Conservation (phyloP, 805 yeast genomes). For the Cyberlindnera veronae region DNA sequence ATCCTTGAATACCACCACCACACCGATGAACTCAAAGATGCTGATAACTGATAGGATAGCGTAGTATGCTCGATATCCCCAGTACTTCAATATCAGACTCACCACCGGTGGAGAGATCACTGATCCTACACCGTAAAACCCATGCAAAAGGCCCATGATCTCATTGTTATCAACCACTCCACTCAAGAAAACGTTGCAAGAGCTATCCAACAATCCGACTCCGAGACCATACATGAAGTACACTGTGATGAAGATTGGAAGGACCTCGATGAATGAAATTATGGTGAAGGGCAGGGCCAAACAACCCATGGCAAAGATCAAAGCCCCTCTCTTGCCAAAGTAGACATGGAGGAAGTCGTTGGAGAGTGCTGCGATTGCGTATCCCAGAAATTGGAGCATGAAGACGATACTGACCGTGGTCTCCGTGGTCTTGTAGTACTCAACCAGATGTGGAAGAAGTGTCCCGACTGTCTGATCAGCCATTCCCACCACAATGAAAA, state of each 20-base stretch:
- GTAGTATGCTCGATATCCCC: constrained; percentile 20
- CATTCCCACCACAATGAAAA: constrained; percentile 49
- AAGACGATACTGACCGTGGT: constrained; percentile 47
- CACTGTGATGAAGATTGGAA: constrained; percentile 35
- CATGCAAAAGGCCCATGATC: constrained; percentile 62
- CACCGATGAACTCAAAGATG: constrained; percentile 24
- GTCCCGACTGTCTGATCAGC: constrained; percentile 63
- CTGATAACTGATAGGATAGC: constrained; percentile 7
- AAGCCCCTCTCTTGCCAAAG: constrained; percentile 48
- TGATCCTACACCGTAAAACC: constrained; percentile 70
- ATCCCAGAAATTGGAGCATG: constrained; percentile 52
- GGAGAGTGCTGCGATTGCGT: constrained; percentile 47
- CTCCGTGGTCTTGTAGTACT: constrained; percentile 46
- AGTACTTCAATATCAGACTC: constrained; percentile 35
- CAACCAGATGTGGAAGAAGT: constrained; percentile 48
- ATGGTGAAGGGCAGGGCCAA: constrained; percentile 37
- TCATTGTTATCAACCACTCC: constrained; percentile 51
- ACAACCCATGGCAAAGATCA: constrained; percentile 32
- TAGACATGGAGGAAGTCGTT: constrained; percentile 40
- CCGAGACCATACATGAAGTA: constrained; percentile 50
- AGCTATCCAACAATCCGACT: constrained; percentile 53
- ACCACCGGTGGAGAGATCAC: constrained; percentile 65
- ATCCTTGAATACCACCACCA: constrained; percentile 44
- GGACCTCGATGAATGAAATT: constrained; percentile 37
- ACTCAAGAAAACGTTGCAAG: constrained; percentile 46